Conservation (phyloP, 169 alveolate genomes). For the Eimeria acervulina region DNA sequence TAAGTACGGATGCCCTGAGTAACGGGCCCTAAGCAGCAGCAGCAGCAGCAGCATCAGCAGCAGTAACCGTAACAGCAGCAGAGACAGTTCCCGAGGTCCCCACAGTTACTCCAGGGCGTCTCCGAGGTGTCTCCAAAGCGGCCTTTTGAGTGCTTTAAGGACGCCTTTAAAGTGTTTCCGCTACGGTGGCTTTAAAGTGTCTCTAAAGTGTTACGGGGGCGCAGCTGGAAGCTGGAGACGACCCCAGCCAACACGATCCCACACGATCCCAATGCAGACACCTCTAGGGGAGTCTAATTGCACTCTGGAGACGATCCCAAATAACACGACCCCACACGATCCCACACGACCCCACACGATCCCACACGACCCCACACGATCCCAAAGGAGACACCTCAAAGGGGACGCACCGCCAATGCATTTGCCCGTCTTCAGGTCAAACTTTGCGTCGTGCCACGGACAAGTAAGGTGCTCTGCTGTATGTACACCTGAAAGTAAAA, state of each 20-base stretch:
- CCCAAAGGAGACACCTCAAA: not conserved
- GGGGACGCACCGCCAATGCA: conserved; percentile 78
- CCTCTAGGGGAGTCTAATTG: too few species aligned
- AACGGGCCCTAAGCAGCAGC: conserved; percentile 76
- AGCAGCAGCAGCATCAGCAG: conserved; percentile 30
- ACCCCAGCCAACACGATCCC: not conserved
- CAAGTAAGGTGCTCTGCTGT: conserved; percentile 67
- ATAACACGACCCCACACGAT: not conserved
- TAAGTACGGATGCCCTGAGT: conserved; percentile 63
- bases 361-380: not conserved
- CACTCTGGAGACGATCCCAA: not conserved
- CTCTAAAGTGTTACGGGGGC: too few species aligned
- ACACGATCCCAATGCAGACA: not conserved
- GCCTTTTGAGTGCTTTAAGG: too few species aligned
- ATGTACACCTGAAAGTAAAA: conserved; percentile 8
- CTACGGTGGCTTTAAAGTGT: too few species aligned
- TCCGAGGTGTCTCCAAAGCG: too few species aligned
- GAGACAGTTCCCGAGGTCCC: not conserved
- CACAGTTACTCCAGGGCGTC: too few species aligned
- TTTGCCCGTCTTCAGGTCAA: conserved; percentile 84
- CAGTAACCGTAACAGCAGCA: conserved; percentile 21
- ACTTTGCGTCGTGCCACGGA: conserved; percentile 84
- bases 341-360: not conserved
- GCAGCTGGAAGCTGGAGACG: too few species aligned
- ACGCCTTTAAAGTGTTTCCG: too few species aligned